Percentiles rank a stretch among this genome's conserved stretches.
Evolutionary conservation across 2,329 filamentous ascomycete species (phyloP).

Genomic region (Fonsecaea nubica): DNA sequence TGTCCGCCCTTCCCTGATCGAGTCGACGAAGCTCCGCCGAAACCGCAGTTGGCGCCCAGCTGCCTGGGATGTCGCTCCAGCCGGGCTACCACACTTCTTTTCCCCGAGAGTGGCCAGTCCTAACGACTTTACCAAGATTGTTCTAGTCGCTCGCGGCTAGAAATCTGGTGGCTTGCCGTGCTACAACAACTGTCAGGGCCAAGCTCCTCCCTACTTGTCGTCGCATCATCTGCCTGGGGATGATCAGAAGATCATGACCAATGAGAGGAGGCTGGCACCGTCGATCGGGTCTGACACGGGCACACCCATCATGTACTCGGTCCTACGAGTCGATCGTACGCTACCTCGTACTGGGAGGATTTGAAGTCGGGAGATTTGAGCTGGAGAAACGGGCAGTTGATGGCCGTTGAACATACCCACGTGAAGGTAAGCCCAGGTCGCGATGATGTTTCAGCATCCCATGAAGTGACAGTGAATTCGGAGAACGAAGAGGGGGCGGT

Average conservation of each 20-base stretch:
- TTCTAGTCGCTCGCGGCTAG: conserved; percentile 19
- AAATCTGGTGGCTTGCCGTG: conserved; percentile 22
- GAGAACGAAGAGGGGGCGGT: neutral
- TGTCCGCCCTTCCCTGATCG: conserved; percentile 14
- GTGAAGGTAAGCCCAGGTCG: conserved; percentile 7
- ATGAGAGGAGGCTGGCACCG: neutral
- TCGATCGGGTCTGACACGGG: conserved; percentile 9
- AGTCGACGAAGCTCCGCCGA: conserved; percentile 8
- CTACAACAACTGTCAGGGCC: conserved; percentile 19
- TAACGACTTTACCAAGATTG: conserved; percentile 15
- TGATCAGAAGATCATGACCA: neutral
- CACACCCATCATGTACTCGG: neutral
- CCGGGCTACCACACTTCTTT: conserved; percentile 21
- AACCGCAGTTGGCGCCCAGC: conserved; percentile 17
- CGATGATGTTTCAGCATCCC: conserved; percentile 11
- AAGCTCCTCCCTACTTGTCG: conserved; percentile 6
- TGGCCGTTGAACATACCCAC: conserved; percentile 7
- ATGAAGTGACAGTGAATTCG: neutral
- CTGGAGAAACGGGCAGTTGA: neutral
- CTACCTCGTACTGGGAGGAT: neutral
- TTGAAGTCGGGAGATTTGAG: neutral
- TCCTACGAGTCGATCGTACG: no score
- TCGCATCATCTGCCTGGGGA: conserved; percentile 7
- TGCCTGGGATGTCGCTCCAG: conserved; percentile 6
- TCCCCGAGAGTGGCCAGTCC: conserved; percentile 28